A percentile compares a stretch with the other conserved stretches of the same genome.
Evolutionary conservation across 768 basidiomycete genomes (phyloP).

Genomic region (Termitomyces sp.): DNA sequence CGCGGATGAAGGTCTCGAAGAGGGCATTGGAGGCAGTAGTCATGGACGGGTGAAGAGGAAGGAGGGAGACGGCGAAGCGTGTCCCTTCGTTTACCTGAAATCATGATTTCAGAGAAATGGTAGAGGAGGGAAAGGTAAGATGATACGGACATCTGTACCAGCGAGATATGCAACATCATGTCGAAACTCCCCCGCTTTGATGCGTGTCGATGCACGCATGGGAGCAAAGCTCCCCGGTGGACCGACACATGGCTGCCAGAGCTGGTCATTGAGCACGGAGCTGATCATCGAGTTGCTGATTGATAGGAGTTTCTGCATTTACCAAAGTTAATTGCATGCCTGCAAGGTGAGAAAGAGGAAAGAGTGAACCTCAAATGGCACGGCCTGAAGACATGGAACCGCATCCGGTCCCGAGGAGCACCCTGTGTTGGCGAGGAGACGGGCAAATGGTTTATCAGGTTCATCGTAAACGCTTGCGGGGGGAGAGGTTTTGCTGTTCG

Average conservation of each 20-base stretch:
- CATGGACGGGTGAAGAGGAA: slow-evolving; percentile 34
- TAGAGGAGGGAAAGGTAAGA: background rate
- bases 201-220: slow-evolving; percentile 42
- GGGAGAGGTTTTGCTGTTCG: slow-evolving; percentile 48
- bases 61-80: slow-evolving; percentile 37
- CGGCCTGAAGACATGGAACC: slow-evolving; percentile 42
- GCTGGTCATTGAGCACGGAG: slow-evolving; percentile 46
- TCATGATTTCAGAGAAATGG: background rate
- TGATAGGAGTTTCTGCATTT: slow-evolving; percentile 47
- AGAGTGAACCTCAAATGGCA: slow-evolving; percentile 40
- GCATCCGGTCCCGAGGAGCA: slow-evolving; percentile 40
- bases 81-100: slow-evolving; percentile 55
- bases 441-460: slow-evolving; percentile 49
- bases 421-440: slow-evolving; percentile 43
- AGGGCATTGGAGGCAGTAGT: slow-evolving; percentile 38
- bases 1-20: slow-evolving; percentile 47
- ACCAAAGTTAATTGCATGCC: no score
- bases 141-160: slow-evolving; percentile 50
- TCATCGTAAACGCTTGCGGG: slow-evolving; percentile 46
- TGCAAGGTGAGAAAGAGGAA: background rate
- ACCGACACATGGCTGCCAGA: slow-evolving; percentile 59
- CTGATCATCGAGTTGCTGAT: slow-evolving; percentile 46
- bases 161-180: slow-evolving; percentile 49
- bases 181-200: slow-evolving; percentile 47
- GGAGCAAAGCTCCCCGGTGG: slow-evolving; percentile 48